phyloP scores from a whole-genome alignment of 768 basidiomycete species.

The Rhizopogon vinicolor region DNA sequence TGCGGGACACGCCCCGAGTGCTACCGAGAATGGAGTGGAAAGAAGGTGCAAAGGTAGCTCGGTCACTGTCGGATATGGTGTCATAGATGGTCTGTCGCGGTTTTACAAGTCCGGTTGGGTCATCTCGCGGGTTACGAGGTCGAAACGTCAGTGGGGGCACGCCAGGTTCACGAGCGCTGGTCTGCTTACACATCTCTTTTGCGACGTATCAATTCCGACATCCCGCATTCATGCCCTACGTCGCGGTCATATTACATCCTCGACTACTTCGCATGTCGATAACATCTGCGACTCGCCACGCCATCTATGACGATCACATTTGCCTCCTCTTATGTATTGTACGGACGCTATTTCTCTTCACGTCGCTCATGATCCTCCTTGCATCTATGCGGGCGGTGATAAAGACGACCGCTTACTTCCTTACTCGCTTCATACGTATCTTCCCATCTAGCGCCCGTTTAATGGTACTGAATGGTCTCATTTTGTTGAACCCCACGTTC shows the following conservation, averaged over 20 bases:
- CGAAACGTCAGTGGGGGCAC: slow-evolving; percentile 19
- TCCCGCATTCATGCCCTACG: slow-evolving; percentile 14
- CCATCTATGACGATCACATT: slow-evolving; percentile 27
- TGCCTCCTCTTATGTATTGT: slow-evolving; percentile 40
- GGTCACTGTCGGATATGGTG: slow-evolving; percentile 30
- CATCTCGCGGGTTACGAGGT: slow-evolving; percentile 5
- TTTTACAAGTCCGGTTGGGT: slow-evolving; percentile 13
- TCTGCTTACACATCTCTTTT: slow-evolving; percentile 13
- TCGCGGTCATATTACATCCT: slow-evolving; percentile 12
- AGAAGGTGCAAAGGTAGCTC: slow-evolving; percentile 29
- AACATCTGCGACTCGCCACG: slow-evolving; percentile 13
- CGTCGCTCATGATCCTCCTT: slow-evolving; percentile 19
- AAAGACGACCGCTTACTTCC: slow-evolving; percentile 27
- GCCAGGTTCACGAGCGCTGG: slow-evolving; percentile 12
- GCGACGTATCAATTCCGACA: slow-evolving; percentile 8
- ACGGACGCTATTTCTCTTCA: slow-evolving; percentile 82
- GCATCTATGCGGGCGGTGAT: slow-evolving; percentile 10
- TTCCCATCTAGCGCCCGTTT: slow-evolving; percentile 30
- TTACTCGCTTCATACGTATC: slow-evolving; percentile 18
- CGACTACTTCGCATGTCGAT: slow-evolving; percentile 15
- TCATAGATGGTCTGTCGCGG: slow-evolving; percentile 31
- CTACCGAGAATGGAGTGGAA: slow-evolving; percentile 38
- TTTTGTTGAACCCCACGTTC: slow-evolving; percentile 23
- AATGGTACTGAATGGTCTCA: slow-evolving; percentile 23
- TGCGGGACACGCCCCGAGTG: slow-evolving; percentile 38